Conservation (phyloP, 2,329 filamentous ascomycete genomes). For the Hymenoscyphus albidus region DNA sequence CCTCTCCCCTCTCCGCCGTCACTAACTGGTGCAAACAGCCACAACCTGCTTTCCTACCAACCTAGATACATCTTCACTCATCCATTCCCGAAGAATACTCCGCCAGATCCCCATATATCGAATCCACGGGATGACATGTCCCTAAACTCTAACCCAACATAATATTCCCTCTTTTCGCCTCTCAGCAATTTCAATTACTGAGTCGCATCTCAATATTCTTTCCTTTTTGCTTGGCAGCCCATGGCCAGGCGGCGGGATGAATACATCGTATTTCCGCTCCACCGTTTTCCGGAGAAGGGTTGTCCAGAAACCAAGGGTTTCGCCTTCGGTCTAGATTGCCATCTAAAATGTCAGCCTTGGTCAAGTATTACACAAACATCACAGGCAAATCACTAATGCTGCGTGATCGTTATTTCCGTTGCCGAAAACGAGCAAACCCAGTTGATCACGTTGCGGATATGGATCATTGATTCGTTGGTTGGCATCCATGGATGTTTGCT, state of each 20-base stretch:
- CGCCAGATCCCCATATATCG: not conserved
- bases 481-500: no score
- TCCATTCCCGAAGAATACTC: not conserved
- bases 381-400: no score
- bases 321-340: constrained; percentile 5
- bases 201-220: not conserved
- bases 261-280: constrained; percentile 3
- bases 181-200: not conserved
- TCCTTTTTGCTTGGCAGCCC: constrained; percentile 3
- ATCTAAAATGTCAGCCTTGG: constrained; percentile 13
- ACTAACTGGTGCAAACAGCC: not conserved
- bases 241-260: not conserved
- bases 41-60: not conserved
- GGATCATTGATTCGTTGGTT: constrained; percentile 3
- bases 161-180: not conserved
- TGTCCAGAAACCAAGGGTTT: not conserved
- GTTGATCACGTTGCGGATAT: constrained; percentile 8
- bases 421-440: not conserved
- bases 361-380: not conserved
- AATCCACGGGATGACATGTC: not conserved
- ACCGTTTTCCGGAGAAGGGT: constrained; percentile 3
- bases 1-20: not conserved
- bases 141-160: not conserved
- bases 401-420: not conserved
- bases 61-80: not conserved